Base-by-base conservation (phyloP, 768 basidiomycete genomes). In the Lepiota brunneoincarnata region DNA sequence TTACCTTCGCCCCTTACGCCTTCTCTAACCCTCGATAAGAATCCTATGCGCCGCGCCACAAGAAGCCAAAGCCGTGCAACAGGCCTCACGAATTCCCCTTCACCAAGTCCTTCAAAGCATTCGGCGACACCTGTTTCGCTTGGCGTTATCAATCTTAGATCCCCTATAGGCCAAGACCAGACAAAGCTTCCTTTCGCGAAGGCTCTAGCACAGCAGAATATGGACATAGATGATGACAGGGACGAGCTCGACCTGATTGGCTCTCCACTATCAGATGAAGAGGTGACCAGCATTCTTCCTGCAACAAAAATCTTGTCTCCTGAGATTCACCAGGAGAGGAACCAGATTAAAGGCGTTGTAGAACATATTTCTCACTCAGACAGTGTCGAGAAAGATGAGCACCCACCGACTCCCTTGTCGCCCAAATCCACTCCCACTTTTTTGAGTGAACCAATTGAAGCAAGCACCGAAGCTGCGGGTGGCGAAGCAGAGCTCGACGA, bases 171-270 rank as follows among this genome's bases (percentile, higher is more conserved):
- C n/a, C 38, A 47, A 24, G 44, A 51, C 11, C 12, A 23, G 18
- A n/a, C 17, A 15, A 21, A 17, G 2, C 4, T 44, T 21, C 24
- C 24, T 11, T 39, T 40, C 36, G 12, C 21, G 6, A 55, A 50
- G 46, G 15, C 39, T 38, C 15, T 18, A 54, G 36, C 58, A 57
- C 57, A 55, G 40, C 23, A 48, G 34, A 56, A 60, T 11, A 35
- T 48, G 45, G 61, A 58, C 38, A 31, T 45, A 36, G 69, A 70
- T 51, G 69, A 73, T 31, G 65, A 61, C 6, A 63, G 58, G n/a
- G 74, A 76, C 53, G 74, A 76, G 60, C 70, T 77, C 6, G 75
- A 77, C 56, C 61, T 76, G 40, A 66, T 77, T 31, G 68, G 68
- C 2, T 67, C 69, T 44, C 37, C 58, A 14, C 28, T 55, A 28